phyloP scores from a whole-genome alignment of 192 early-diverging fungal species.

The Gigaspora rosea region DNA sequence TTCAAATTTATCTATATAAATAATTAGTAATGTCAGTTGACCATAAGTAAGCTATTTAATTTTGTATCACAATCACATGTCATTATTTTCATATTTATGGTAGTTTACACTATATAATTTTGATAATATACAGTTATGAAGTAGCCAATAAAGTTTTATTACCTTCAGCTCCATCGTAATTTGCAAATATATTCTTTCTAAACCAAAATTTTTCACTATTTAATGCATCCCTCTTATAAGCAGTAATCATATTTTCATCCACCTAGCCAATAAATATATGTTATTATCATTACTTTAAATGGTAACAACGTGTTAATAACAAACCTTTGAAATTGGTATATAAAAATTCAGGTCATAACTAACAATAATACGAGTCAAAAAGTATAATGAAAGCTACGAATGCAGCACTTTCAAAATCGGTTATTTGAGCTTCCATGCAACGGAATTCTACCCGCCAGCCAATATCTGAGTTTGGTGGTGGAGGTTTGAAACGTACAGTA shows the following conservation, averaged over 20 bases:
- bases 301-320: not conserved
- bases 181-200: slow-evolving; percentile 36
- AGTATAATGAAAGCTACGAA: slow-evolving; percentile 93
- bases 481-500: slow-evolving; percentile 99
- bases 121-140: too few species aligned
- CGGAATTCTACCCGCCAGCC: slow-evolving; percentile 49
- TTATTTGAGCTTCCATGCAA: slow-evolving; percentile 94
- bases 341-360: slow-evolving; percentile 70
- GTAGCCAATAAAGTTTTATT: too few species aligned
- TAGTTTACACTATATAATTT: too few species aligned
- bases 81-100: too few species aligned
- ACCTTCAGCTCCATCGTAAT: not conserved
- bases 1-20: slow-evolving; percentile 50
- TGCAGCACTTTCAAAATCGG: slow-evolving; percentile 96
- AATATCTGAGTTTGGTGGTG: slow-evolving; percentile 48
- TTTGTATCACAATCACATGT: too few species aligned
- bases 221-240: slow-evolving; percentile 83
- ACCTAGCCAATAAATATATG: slow-evolving; percentile 48
- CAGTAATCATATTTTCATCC: slow-evolving; percentile 91
- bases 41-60: too few species aligned
- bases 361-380: slow-evolving; percentile 82
- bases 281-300: not conserved
- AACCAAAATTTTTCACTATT: too few species aligned
- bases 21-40: not conserved
- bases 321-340: slow-evolving; percentile 63